Percentiles rank a stretch among this genome's conserved stretches.
Evolutionary conservation across 106 monocot species (phyloP).

Genomic region (Posidonia australis): DNA sequence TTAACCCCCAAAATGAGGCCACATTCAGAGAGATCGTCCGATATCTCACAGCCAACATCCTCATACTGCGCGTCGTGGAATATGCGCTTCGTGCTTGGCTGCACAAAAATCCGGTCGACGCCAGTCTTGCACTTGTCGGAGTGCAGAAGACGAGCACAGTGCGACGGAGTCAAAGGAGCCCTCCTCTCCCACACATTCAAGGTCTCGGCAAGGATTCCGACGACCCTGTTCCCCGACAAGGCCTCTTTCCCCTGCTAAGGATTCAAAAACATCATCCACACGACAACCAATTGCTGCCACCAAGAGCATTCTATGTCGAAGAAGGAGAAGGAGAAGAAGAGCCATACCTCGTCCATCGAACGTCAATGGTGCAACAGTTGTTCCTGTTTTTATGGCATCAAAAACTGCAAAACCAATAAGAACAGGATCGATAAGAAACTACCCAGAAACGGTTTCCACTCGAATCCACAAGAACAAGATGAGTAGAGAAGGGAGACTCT

Average conservation of each 20-base stretch:
- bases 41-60: slow-evolving; percentile 88
- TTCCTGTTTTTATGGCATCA: too few relatives aligned
- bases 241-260: background rate
- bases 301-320: background rate
- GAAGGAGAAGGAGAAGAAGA: too few relatives aligned
- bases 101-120: slow-evolving; percentile 65
- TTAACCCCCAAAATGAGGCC: slow-evolving; percentile 92
- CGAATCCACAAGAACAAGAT: too few relatives aligned
- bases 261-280: background rate
- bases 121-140: slow-evolving; percentile 34
- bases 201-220: slow-evolving; percentile 78
- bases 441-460: too few relatives aligned
- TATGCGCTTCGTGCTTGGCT: slow-evolving; percentile 82
- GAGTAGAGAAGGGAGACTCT: too few relatives aligned
- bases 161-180: slow-evolving; percentile 69
- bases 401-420: too few relatives aligned
- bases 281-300: background rate
- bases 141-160: slow-evolving; percentile 86
- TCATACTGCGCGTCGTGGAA: slow-evolving; percentile 69
- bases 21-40: slow-evolving; percentile 83
- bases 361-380: too few relatives aligned
- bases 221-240: slow-evolving; percentile 74
- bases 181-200: slow-evolving; percentile 87
- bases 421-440: too few relatives aligned
- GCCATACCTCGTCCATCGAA: slow-evolving; percentile 1